Evolutionary conservation across 345 rosid genomes (phyloP), one percentile per base, ranked within the genome.

Genomic region (Reutealis trisperma): DNA sequence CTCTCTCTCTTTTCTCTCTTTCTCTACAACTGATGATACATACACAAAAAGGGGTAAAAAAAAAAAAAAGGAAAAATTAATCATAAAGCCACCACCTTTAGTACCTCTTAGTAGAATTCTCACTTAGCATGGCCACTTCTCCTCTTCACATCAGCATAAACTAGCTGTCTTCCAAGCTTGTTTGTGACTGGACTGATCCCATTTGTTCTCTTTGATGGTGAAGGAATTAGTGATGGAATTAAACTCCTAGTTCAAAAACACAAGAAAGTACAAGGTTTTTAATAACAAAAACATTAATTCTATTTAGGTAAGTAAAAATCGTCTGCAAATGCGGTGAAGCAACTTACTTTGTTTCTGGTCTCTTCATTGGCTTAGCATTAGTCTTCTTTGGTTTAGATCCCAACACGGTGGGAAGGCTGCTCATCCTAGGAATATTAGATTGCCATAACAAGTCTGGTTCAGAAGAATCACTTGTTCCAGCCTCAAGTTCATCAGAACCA

Each of bases 221-320:
- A 78, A 59, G 93, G 94, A 55, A 89, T 89, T 79, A 88, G 76
- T 51, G 96, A 87, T 54, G 98, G 99, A 64, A 91, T 88, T 59
- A 86, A 57, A 72, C 94, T 92, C 92, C 94, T 89, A 83, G 32
- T 62, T 12, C 74, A 73, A 70, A 5, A 65, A 45, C 73, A 63
- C 47, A 37, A 59, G 37, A 57, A 67, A 42, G 8, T 1, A 54
- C 6, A 54, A 54, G 59, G n/a, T 54, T 5, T 18, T 16, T 54
- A 18, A 16, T 16, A 13, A 13, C 54, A 51, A 51, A 51, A 37
- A 37, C 41, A 37, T 4, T 5, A 37, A 6, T 25, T 44, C 8
- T 19, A 32, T 21, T 37, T 4, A 37, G 58, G 4, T 65, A 52
- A 14, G 60, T 30, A 12, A 41, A 41, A 54, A 57, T 67, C 54